These are phyloP conservation scores for Sabuloglossum arenarium DNA, from an alignment of 495 filamentous ascomycete genomes.

Conservation along the genomic window DNA sequence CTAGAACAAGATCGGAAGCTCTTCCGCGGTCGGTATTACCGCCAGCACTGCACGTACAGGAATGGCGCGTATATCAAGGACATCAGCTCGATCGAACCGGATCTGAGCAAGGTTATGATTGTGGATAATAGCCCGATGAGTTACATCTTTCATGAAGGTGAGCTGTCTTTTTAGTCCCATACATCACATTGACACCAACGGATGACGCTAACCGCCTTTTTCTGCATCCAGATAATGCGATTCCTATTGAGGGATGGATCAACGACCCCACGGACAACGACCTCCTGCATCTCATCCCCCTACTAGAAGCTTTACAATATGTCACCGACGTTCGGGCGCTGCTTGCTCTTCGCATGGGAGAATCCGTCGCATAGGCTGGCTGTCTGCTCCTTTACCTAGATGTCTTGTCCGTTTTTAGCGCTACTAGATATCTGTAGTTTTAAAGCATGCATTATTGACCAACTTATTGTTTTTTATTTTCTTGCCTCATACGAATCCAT, in stretches of 20 bases:
- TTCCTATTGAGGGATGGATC: constrained; percentile 86
- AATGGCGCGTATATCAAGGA: constrained; percentile 97
- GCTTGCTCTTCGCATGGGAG: constrained; percentile 68
- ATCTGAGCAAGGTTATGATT: constrained; percentile 94
- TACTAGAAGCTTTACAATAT: constrained; percentile 88
- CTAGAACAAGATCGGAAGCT: constrained; percentile 91
- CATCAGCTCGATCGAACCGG: constrained; percentile 83
- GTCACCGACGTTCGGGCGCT: constrained; percentile 85
- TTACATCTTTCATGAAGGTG: constrained; percentile 98
- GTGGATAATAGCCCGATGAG: constrained; percentile 94
- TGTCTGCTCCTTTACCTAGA: neutral
- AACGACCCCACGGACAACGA: constrained; percentile 81
- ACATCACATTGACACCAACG: neutral
- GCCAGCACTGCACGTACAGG: constrained; percentile 88
- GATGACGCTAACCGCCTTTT: constrained; percentile 5
- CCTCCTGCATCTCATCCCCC: constrained; percentile 75
- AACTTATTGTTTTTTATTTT: neutral
- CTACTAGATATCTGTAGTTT: neutral
- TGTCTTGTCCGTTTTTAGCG: neutral
- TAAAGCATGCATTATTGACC: neutral
- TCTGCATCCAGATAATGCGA: constrained; percentile 54
- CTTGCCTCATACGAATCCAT: neutral
- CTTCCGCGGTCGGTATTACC: constrained; percentile 78
- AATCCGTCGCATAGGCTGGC: constrained; percentile 24
- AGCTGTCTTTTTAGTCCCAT: constrained; percentile 5